phyloP scores from a whole-genome alignment of 2,329 filamentous ascomycete genomes.

The Orbilia brochopaga region DNA sequence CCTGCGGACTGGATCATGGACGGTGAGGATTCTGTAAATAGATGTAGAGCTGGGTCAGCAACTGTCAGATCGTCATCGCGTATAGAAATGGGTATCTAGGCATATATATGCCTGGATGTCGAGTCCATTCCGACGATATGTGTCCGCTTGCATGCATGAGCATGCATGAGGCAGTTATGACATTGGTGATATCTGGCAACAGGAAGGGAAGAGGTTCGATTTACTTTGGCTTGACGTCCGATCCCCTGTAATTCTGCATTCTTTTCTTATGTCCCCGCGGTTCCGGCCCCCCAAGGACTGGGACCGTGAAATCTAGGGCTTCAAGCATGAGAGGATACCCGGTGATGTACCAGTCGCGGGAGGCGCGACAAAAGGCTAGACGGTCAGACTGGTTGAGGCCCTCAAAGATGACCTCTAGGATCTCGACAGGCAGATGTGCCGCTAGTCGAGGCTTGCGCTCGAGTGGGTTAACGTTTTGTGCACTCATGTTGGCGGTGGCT shows the following conservation, averaged over 20 bases:
- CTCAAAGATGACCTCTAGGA: conserved; percentile 18
- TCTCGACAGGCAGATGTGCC: conserved; percentile 27
- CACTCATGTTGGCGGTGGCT: conserved; percentile 8
- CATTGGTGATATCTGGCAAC: too few relatives aligned
- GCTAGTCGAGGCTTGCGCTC: conserved; percentile 16
- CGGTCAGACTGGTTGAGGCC: conserved; percentile 27
- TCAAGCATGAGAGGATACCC: conserved; percentile 25
- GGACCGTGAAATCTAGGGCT: conserved; percentile 19
- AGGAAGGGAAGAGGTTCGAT: not conserved
- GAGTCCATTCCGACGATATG: too few relatives aligned
- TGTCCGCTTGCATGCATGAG: too few relatives aligned
- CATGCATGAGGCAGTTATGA: too few relatives aligned
- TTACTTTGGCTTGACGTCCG: conserved; percentile 30
- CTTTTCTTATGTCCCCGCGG: conserved; percentile 10
- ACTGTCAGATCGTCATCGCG: conserved; percentile 20
- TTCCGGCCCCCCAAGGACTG: conserved; percentile 19
- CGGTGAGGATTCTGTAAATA: conserved; percentile 21
- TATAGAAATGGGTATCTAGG: not conserved
- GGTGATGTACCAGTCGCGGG: conserved; percentile 26
- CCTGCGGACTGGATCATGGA: conserved; percentile 23
- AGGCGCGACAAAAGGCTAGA: conserved; percentile 20
- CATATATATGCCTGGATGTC: too few relatives aligned
- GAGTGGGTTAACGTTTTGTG: too few relatives aligned
- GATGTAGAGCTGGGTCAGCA: too few relatives aligned
- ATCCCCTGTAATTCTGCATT: conserved; percentile 14